phyloP scores from a whole-genome alignment of 805 yeast genomes.

The Millerozyma acaciae region DNA sequence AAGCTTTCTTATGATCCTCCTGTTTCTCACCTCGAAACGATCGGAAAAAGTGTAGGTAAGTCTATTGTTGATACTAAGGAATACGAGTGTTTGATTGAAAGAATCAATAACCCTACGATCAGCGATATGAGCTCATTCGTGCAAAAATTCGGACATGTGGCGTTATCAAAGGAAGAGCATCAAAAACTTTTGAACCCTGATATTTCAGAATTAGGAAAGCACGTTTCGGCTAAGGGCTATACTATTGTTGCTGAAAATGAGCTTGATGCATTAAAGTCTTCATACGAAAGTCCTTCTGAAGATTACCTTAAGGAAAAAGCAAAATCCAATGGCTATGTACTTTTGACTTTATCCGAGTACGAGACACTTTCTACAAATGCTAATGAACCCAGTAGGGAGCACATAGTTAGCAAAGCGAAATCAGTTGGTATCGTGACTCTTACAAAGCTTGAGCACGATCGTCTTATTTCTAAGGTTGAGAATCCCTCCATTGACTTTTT shows the following conservation, averaged over 20 bases:
- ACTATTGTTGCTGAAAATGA: constrained; percentile 8
- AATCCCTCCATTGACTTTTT: constrained; percentile 28
- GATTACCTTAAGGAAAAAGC: constrained; percentile 7
- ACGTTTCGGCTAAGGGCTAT: constrained; percentile 9
- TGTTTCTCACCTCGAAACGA: constrained; percentile 10
- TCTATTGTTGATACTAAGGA: constrained; percentile 6
- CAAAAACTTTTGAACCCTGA: constrained; percentile 1
- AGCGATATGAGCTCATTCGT: not conserved
- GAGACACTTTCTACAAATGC: constrained; percentile 8
- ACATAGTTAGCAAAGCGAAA: constrained; percentile 16
- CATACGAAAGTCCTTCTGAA: constrained; percentile 11
- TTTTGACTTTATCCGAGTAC: not conserved
- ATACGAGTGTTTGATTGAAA: not conserved
- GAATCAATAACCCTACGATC: constrained; percentile 1
- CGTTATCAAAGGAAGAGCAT: constrained; percentile 6
- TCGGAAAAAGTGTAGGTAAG: constrained; percentile 9
- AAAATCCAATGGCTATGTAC: constrained; percentile 1
- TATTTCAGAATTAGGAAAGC: not conserved
- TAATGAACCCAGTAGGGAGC: constrained; percentile 11
- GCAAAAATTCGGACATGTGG: constrained; percentile 7
- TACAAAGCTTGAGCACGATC: constrained; percentile 10
- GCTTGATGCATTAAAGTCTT: constrained; percentile 3
- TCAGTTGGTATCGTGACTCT: constrained; percentile 20
- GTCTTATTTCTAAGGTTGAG: constrained; percentile 6
- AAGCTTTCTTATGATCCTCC: constrained; percentile 20